Evolutionary conservation across 139 green algal genomes (phyloP), one percentile per base, ranked within the genome.

Genomic region (Bryopsis sp.): DNA sequence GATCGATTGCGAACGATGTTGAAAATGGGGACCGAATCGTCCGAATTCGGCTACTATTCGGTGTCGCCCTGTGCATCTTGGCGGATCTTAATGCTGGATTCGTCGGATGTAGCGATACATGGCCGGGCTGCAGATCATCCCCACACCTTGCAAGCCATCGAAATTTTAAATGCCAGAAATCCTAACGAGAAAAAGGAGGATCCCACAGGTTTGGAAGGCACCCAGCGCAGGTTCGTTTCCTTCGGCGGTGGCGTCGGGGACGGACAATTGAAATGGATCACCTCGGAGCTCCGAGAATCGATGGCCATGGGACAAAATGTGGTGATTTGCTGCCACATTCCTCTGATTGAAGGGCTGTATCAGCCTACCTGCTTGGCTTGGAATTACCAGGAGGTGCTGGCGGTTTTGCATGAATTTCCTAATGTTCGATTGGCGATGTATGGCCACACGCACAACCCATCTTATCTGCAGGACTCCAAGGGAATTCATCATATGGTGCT

Each of bases 401-500:
- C 39, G 22, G 24, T 22, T 33, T 47, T 65, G 3, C 58, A 65
- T 43, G 58, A 39, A 5, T 43, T 35, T 22, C 4, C 4, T 26
- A 39, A 39, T 39, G 58, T 65, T 3, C 39, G 43, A 39, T 31
- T 31, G 4, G 58, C 43, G 7, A 47, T 65, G 6, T 65, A 33
- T 65, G 58, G 58, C 22, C 58, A 65, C 43, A 33, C 43, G 3
- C 58, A 65, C n/a, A 31, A 65, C 58, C 43, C 19, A 26, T 31
- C 32, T 22, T 65, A 47, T 33, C 22, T 47, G 29, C 8, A 33
- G n/a, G 58, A 65, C 31, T 31, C 39, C 24, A 26, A 43, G 39
- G 58, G 58, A 15, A 65, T 65, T 65, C 58, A 31, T 26, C 58
- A 65, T 33, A 65, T 65, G 58, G 58, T 65, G 32, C 31, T 65